Evolutionary conservation across 139 green algal species (phyloP), one percentile per base, ranked within the genome.

Genomic region (Chlamydomonas sp.): DNA sequence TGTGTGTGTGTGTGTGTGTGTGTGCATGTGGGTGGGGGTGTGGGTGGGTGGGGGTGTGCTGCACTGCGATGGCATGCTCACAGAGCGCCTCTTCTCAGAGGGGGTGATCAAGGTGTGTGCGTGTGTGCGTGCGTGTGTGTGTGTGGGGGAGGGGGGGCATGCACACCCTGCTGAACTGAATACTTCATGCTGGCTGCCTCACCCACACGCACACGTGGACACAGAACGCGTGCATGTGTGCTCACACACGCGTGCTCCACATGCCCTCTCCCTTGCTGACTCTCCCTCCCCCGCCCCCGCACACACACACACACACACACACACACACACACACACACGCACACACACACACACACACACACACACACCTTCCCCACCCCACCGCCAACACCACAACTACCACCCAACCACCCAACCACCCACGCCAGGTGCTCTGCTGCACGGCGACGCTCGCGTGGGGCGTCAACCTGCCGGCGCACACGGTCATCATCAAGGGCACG

Each of bases 401-500:
- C n/a, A n/a, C n/a, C n/a, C n/a, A n/a, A n/a, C n/a, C n/a, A n/a
- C 49, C 48, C 31, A 5, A 22, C 13, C 28, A 33, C 6, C 10
- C 31, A 36, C 5, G 2, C 3, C 66, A 65, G 36, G 91, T 98
- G 58, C 82, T 99, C 59, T 87, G 83, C 71, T 97, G 90, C 71
- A 99, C 94, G 6, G 92, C 95, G 36, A 99, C 95, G 0, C 79
- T 99, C 58, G 95, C 95, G 1, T 99, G 95, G 95, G 95, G 95
- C 5, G 93, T 99, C 64, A 99, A 99, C 85, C 83, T 98, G 57
- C 92, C 92, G 0, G 91, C 92, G 2, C 91, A 97, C 84, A 97
- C 90, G 0, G 92, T 98, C 73, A 89, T 97, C 74, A 97, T 98
- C 82, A 96, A 98, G 83, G 94, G 95, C 65, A 99, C 95, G n/a